Base-by-base conservation (phyloP, 257 asterid genomes). In the Nemophila menziesii region DNA sequence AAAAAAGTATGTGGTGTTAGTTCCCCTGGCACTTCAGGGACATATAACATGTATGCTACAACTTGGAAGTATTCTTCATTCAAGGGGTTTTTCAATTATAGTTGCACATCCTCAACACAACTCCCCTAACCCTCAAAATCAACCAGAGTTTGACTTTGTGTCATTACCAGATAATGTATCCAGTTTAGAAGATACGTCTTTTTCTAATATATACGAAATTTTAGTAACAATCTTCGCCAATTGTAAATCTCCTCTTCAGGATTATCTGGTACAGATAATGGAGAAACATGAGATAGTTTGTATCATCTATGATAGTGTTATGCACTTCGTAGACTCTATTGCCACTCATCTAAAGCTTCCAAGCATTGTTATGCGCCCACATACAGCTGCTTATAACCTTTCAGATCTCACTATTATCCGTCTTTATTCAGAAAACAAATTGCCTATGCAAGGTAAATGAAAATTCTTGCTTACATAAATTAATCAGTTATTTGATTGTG, bases 311-410 rank as follows among this genome's bases (percentile, higher is more conserved):
- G 64, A 78, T 19, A 34, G n/a, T n/a, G n/a, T n/a, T 80, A 62
- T 74, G 89, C 6, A 8, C 33, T 80, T 77, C 20, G 77, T 24
- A 0, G 68, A 62, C 17, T 51, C 16, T 0, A 66, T 64, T 5
- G 87, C 80, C 4, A 15, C 8, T 4, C 34, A 41, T 22, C 42
- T 81, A 2, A 44, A 55, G 5, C 24, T 78, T 51, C 90, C 82
- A 0, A 62, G 64, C 11, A 58, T 78, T 4, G 56, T 78, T 43
- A 58, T 81, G 4, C 59, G 66, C 5, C 48, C 82, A n/a, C 29
- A 16, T 17, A 13, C 33, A 10, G 80, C 76, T 9, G 51, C 64
- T 11, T 65, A n/a, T 43, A 19, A 63, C 49, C 58, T 63, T 24
- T 44, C 84, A 44, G 46, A 34, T 26, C 4, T 16, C 13, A 46